These are phyloP conservation scores for Bothriochloa decipiens DNA, from an alignment of 176 grass and related monocot species.

Conservation along the genomic window DNA sequence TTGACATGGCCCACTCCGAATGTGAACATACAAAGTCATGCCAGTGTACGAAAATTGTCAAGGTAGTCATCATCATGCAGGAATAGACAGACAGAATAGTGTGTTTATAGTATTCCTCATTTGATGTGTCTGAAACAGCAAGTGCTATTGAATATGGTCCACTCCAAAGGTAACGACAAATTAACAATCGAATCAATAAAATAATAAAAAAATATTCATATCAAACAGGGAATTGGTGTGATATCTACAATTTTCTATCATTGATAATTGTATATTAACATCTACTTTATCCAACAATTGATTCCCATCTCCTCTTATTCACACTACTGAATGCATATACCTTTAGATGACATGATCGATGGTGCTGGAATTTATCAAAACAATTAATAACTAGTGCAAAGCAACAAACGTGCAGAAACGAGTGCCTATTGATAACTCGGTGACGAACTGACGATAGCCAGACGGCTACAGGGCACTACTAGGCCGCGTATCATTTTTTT, in stretches of 20 bases:
- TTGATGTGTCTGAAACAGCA: not conserved
- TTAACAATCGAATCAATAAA: not conserved
- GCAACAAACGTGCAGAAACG: too few species aligned
- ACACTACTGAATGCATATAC: too few species aligned
- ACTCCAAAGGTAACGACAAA: not conserved
- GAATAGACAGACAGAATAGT: not conserved
- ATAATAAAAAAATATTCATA: not conserved
- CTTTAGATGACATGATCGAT: too few species aligned
- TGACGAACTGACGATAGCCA: too few species aligned
- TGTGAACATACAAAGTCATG: slow-evolving; percentile 4
- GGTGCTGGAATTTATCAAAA: too few species aligned
- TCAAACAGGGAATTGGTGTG: not conserved
- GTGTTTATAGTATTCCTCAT: not conserved
- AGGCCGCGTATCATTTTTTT: too few species aligned
- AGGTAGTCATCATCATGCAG: not conserved
- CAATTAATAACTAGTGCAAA: not conserved
- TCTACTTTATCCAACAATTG: too few species aligned
- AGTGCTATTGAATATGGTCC: not conserved
- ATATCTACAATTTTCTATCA: not conserved
- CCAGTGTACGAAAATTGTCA: not conserved
- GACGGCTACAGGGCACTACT: too few species aligned
- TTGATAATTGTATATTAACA: not conserved
- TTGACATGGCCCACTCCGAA: not conserved
- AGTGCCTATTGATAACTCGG: too few species aligned
- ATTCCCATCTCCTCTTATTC: too few species aligned